Conservation (phyloP, 2,329 filamentous ascomycete species). For the Talaromyces sp. region DNA sequence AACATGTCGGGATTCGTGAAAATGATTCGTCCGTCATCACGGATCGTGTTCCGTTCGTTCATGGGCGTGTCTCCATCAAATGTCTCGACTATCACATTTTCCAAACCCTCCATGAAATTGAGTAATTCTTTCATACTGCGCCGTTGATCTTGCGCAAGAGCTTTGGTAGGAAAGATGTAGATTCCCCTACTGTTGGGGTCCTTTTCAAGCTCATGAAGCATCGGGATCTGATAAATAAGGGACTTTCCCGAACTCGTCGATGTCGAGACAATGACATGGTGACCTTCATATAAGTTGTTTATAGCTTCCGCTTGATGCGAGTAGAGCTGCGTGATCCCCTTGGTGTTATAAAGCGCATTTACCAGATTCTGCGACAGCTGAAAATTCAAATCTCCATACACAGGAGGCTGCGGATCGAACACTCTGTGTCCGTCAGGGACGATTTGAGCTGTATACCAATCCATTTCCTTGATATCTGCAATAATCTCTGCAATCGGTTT, state of each 20-base stretch:
- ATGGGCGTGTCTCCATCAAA: constrained; percentile 95
- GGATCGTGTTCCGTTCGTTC: constrained; percentile 69
- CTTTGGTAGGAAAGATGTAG: constrained; percentile 98
- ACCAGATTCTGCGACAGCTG: constrained; percentile 84
- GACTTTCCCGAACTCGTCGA: constrained; percentile 97
- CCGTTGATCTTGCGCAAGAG: constrained; percentile 88
- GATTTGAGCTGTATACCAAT: constrained; percentile 91
- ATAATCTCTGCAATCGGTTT: constrained; percentile 81
- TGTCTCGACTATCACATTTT: constrained; percentile 77
- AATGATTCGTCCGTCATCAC: constrained; percentile 85
- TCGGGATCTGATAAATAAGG: constrained; percentile 94
- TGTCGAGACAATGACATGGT: constrained; percentile 87
- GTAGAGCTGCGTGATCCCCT: constrained; percentile 80
- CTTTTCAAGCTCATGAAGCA: constrained; percentile 78
- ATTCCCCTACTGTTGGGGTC: constrained; percentile 77
- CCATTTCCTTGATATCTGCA: constrained; percentile 70
- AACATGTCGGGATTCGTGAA: constrained; percentile 99
- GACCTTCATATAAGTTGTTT: constrained; percentile 76
- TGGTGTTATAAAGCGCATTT: constrained; percentile 93
- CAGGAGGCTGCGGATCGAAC: constrained; percentile 77
- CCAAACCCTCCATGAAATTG: constrained; percentile 71
- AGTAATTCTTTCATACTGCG: constrained; percentile 83
- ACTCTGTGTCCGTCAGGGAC: constrained; percentile 89
- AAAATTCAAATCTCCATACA: constrained; percentile 82
- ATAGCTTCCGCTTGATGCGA: constrained; percentile 92